These are phyloP conservation scores for Pseudomicrostroma phylloplanum DNA, from an alignment of 1,284 basidiomycete genomes.

Conservation along the genomic window DNA sequence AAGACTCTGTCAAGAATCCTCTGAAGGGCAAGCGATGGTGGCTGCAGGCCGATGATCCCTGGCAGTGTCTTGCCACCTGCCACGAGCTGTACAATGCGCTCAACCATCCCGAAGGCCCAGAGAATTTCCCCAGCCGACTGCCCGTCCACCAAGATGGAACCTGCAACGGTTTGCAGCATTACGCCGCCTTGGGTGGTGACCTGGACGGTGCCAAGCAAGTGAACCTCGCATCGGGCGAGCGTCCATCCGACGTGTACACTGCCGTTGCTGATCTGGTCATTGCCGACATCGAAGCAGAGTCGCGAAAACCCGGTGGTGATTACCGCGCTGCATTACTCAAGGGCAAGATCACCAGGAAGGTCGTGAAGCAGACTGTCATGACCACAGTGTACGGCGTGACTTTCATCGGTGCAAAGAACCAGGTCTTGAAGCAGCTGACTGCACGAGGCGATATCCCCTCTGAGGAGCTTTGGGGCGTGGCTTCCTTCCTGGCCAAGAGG, in stretches of 20 bases:
- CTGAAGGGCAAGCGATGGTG: constrained; percentile 59
- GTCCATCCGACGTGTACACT: constrained; percentile 92
- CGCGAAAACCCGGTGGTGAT: constrained; percentile 19
- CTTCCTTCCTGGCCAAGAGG: constrained; percentile 63
- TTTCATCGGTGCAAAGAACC: constrained; percentile 86
- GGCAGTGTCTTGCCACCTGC: constrained; percentile 92
- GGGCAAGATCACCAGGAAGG: constrained; percentile 82
- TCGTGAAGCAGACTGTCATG: constrained; percentile 99
- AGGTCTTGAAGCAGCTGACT: constrained; percentile 82
- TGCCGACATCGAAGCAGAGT: constrained; percentile 56
- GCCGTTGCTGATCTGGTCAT: constrained; percentile 66
- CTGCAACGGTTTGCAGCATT: constrained; percentile 97
- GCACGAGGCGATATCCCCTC: constrained; percentile 68
- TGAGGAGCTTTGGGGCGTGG: constrained; percentile 68
- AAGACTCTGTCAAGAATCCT: not conserved
- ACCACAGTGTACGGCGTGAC: constrained; percentile 99
- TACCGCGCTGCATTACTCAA: constrained; percentile 62
- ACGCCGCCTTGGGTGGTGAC: constrained; percentile 94
- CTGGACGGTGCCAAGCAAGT: constrained; percentile 82
- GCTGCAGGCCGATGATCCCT: constrained; percentile 79
- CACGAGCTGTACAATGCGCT: constrained; percentile 72
- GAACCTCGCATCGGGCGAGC: constrained; percentile 77
- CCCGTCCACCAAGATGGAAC: constrained; percentile 98
- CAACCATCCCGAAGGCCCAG: constrained; percentile 63
- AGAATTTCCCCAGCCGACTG: constrained; percentile 65